These are phyloP conservation scores for Saprolegnia diclina DNA, from an alignment of 352 stramenopile species.

Conservation along the genomic window DNA sequence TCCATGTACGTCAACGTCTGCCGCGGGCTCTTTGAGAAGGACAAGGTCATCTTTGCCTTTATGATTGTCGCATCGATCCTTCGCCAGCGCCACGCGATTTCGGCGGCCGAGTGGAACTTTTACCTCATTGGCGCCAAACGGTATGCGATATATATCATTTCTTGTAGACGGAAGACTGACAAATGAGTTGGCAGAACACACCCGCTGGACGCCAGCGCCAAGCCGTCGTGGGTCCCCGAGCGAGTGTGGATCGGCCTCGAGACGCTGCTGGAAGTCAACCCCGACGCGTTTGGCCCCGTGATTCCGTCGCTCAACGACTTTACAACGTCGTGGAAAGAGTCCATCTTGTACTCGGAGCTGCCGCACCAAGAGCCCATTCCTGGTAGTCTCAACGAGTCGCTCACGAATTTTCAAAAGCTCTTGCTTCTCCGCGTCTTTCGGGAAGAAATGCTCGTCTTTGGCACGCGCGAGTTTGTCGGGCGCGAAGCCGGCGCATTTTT, in stretches of 20 bases:
- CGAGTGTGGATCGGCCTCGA: slow-evolving; percentile 68
- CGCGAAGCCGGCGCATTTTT: slow-evolving; percentile 77
- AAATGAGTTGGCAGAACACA: slow-evolving; percentile 25
- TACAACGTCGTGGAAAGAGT: slow-evolving; percentile 60
- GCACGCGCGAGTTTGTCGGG: slow-evolving; percentile 78
- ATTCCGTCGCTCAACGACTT: slow-evolving; percentile 42
- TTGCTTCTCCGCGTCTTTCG: slow-evolving; percentile 86
- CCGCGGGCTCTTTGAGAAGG: slow-evolving; percentile 90
- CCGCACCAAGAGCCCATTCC: slow-evolving; percentile 71
- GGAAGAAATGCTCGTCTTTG: slow-evolving; percentile 88
- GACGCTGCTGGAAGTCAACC: slow-evolving; percentile 56
- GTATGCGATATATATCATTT: slow-evolving; percentile 13
- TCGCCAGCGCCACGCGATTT: slow-evolving; percentile 66
- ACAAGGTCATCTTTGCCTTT: slow-evolving; percentile 94
- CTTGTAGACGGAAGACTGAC: not conserved
- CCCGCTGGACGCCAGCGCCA: slow-evolving; percentile 6
- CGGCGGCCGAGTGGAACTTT: slow-evolving; percentile 74
- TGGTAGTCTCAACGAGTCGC: slow-evolving; percentile 52
- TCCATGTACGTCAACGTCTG: slow-evolving; percentile 94
- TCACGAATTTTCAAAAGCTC: slow-evolving; percentile 87
- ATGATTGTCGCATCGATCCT: slow-evolving; percentile 89
- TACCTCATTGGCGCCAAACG: slow-evolving; percentile 86
- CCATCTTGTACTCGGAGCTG: slow-evolving; percentile 69
- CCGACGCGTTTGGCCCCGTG: slow-evolving; percentile 44
- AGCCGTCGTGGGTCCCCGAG: slow-evolving; percentile 68